phyloP scores from a whole-genome alignment of 352 stramenopile genomes.

The Globisporangium ultimum region DNA sequence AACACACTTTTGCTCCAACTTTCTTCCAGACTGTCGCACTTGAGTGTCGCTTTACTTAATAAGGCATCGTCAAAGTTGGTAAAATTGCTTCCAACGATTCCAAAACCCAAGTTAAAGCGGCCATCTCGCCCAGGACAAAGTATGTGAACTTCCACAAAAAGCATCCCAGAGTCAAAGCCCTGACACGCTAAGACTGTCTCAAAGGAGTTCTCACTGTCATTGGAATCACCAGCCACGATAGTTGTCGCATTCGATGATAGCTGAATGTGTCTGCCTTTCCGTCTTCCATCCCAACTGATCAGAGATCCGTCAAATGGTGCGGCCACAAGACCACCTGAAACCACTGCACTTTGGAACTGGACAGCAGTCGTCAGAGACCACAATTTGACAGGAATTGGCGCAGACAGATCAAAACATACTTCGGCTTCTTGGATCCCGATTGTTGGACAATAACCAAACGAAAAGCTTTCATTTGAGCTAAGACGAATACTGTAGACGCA shows the following conservation, averaged over 20 bases:
- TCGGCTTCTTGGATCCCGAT: conserved; percentile 61
- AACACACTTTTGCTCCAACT: conserved; percentile 36
- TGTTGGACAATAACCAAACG: conserved; percentile 41
- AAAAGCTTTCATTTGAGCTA: conserved; percentile 11
- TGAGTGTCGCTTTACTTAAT: conserved; percentile 29
- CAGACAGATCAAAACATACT: conserved; percentile 58
- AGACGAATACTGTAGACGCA: conserved; percentile 33
- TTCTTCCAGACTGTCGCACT: conserved; percentile 35
- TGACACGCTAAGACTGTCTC: conserved; percentile 60
- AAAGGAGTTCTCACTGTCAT: conserved; percentile 33
- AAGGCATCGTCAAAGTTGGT: conserved; percentile 17
- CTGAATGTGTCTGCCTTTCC: conserved; percentile 46
- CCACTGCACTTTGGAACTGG: conserved; percentile 50
- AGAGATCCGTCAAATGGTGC: conserved; percentile 51
- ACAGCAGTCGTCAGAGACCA: conserved; percentile 48
- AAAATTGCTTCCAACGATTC: conserved; percentile 45
- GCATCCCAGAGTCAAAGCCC: conserved; percentile 38
- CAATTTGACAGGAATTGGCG: conserved; percentile 54
- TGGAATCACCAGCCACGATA: conserved; percentile 53
- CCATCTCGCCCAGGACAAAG: conserved; percentile 46
- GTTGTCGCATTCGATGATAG: conserved; percentile 48
- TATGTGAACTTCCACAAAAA: conserved; percentile 65
- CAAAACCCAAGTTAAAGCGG: conserved; percentile 42
- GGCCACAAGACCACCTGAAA: conserved; percentile 65
- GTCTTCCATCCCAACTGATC: conserved; percentile 62